These are phyloP conservation scores for Trichoderma brevicompactum DNA, from an alignment of 2,329 filamentous ascomycete species.

Conservation along the genomic window DNA sequence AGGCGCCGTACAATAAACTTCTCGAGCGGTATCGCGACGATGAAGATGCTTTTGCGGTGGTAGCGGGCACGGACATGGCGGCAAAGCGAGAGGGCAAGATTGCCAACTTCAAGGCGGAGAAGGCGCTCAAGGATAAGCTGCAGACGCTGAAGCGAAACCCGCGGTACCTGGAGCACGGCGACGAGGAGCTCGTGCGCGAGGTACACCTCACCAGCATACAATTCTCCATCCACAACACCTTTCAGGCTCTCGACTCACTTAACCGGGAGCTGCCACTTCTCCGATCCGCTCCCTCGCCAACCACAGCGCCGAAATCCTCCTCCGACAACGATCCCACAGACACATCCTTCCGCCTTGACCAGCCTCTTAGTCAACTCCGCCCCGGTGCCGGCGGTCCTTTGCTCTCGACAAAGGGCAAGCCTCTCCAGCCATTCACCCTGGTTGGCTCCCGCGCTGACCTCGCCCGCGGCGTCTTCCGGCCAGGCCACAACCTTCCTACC, in stretches of 20 bases:
- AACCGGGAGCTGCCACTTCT: conserved; percentile 85
- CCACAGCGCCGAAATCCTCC: conserved; percentile 40
- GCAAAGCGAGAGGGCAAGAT: conserved; percentile 83
- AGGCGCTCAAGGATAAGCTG: conserved; percentile 80
- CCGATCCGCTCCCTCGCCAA: conserved; percentile 67
- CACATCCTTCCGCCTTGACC: conserved; percentile 73
- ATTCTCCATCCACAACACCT: conserved; percentile 76
- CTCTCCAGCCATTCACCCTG: conserved; percentile 88
- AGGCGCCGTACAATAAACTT: conserved; percentile 65
- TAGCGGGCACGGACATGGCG: conserved; percentile 63
- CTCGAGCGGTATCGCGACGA: conserved; percentile 75
- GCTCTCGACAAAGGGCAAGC: conserved; percentile 77
- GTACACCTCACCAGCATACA: conserved; percentile 77
- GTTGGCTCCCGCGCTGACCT: conserved; percentile 76
- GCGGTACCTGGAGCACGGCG: conserved; percentile 64
- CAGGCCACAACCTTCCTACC: conserved; percentile 91
- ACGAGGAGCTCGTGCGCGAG: conserved; percentile 82
- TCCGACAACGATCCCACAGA: conserved; percentile 45
- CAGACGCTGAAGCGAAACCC: conserved; percentile 57
- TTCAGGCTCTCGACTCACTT: conserved; percentile 85
- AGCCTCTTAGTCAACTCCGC: conserved; percentile 57
- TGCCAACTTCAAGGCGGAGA: conserved; percentile 80
- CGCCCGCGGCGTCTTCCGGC: conserved; percentile 79
- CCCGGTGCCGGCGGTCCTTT: conserved; percentile 68
- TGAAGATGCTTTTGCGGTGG: conserved; percentile 72